Evolutionary conservation across 257 asterid species (phyloP).

Genomic region (Rubia yunnanensis): DNA sequence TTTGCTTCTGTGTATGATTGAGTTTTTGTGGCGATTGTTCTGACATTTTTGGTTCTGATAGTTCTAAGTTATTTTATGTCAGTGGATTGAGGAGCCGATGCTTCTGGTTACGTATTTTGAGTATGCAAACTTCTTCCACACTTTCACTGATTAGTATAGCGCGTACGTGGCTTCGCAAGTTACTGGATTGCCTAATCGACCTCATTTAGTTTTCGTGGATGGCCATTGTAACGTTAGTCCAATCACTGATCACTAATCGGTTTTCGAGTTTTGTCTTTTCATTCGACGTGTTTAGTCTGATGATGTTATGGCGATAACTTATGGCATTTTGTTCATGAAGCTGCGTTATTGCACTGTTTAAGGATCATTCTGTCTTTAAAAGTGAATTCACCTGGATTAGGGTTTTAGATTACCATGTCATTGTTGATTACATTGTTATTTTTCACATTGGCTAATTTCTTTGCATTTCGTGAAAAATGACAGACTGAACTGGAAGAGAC

Average conservation of each 20-base stretch:
- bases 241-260: not conserved
- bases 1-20: too few species aligned
- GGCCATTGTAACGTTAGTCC: constrained; percentile 86
- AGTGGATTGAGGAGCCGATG: too few species aligned
- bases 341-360: too few species aligned
- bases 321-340: too few species aligned
- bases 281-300: not conserved
- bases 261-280: not conserved
- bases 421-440: too few species aligned
- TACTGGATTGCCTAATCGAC: too few species aligned
- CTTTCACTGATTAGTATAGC: constrained; percentile 94
- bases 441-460: not conserved
- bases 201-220: constrained; percentile 82
- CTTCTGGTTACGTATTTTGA: too few species aligned
- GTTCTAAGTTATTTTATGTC: too few species aligned
- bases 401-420: not conserved
- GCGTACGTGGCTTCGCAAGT: constrained; percentile 68
- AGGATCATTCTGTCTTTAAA: too few species aligned
- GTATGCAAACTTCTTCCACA: constrained; percentile 92
- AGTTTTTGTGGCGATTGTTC: too few species aligned
- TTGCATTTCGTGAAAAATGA: not conserved
- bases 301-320: not conserved
- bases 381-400: too few species aligned
- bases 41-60: too few species aligned
- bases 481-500: constrained; percentile 89